These are phyloP conservation scores for Neodidymelliopsis sp. DNA, from an alignment of 2,329 filamentous ascomycete genomes.

Conservation along the genomic window DNA sequence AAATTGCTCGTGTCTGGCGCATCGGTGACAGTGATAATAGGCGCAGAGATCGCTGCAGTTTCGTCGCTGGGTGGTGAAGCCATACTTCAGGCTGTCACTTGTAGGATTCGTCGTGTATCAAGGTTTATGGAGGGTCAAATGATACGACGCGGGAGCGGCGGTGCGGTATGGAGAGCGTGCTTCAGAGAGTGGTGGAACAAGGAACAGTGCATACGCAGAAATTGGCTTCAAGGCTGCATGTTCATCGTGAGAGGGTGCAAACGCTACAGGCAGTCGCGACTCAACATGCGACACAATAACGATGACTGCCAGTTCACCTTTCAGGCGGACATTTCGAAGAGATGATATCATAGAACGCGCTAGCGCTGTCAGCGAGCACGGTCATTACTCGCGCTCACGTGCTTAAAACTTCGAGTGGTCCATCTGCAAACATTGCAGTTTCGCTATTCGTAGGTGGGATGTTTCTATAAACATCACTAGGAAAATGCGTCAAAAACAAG, in stretches of 20 bases:
- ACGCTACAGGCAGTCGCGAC: neutral
- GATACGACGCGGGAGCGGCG: neutral
- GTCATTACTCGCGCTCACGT: conserved; percentile 21
- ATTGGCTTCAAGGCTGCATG: neutral
- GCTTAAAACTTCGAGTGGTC: too few relatives aligned
- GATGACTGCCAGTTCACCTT: conserved; percentile 4
- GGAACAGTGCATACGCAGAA: neutral
- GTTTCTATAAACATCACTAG: too few relatives aligned
- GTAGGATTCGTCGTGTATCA: neutral
- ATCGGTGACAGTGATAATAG: conserved; percentile 16
- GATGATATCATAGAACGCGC: conserved; percentile 35
- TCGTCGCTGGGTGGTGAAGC: conserved; percentile 15
- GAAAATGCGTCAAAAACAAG: too few relatives aligned
- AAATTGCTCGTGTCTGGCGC: conserved; percentile 16
- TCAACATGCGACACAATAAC: conserved; percentile 1
- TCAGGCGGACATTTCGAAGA: conserved; percentile 12
- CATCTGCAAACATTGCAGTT: too few relatives aligned
- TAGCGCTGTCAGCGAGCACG: conserved; percentile 18
- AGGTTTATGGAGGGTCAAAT: neutral
- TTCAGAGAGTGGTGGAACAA: neutral
- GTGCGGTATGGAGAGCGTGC: neutral
- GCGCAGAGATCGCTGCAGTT: conserved; percentile 15
- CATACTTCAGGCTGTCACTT: conserved; percentile 13
- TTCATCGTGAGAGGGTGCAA: conserved; percentile 5
- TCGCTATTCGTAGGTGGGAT: too few relatives aligned